Conservation (phyloP, 148 eudicot genomes). For the Simmondsia chinensis region DNA sequence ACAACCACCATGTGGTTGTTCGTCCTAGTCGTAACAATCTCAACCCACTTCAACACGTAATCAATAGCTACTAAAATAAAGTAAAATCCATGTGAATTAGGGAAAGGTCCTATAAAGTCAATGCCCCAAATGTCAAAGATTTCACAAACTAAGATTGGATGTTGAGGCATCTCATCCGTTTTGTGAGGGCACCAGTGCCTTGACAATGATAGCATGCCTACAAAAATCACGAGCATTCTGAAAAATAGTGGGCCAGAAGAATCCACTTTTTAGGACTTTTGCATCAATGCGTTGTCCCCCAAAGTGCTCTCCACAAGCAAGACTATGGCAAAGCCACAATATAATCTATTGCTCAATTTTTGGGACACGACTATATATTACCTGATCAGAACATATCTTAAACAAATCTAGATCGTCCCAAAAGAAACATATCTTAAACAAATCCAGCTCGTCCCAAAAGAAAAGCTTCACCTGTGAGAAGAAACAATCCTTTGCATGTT, state of each 20-base stretch:
- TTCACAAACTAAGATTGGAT: neutral
- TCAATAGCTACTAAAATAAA: neutral
- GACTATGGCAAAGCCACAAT: neutral
- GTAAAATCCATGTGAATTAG: neutral
- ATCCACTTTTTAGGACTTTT: neutral
- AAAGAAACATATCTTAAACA: neutral
- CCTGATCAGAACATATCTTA: neutral
- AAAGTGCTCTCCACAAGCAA: neutral
- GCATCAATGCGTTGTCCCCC: neutral
- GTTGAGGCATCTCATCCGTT: neutral
- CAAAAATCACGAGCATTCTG: neutral
- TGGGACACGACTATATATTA: neutral
- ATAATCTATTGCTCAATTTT: neutral
- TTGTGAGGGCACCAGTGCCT: neutral
- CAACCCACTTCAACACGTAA: conserved; percentile 5
- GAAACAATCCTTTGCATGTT: neutral
- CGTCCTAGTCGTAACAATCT: neutral
- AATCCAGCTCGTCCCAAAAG: neutral
- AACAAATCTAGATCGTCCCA: neutral
- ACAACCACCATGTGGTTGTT: neutral
- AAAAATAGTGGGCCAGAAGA: neutral
- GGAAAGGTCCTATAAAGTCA: conserved; percentile 5
- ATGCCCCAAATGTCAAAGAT: conserved; percentile 1
- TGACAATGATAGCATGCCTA: neutral
- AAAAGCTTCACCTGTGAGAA: neutral